A percentile compares a stretch with the other conserved stretches of the same genome.
Conservation (phyloP, 2,329 filamentous ascomycete genomes). For the Akanthomyces dipterigenus region DNA sequence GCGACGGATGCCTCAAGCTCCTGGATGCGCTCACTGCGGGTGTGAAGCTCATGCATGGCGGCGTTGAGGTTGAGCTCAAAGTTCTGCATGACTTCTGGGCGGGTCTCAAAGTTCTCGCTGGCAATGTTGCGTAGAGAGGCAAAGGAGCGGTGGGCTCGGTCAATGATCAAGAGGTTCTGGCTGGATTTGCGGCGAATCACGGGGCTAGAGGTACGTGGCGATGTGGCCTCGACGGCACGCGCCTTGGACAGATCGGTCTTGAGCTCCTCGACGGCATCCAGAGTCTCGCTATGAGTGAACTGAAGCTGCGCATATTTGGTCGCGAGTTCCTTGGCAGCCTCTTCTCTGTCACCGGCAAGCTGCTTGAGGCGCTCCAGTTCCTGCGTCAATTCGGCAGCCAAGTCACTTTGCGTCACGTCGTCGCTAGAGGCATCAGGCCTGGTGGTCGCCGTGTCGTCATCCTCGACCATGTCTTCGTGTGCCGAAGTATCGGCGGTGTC, state of each 20-base stretch:
- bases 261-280: constrained; percentile 84
- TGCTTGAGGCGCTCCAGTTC: constrained; percentile 67
- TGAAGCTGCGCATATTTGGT: constrained; percentile 80
- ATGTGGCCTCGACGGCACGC: constrained; percentile 52
- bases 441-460: constrained; percentile 37
- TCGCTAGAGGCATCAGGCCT: constrained; percentile 35
- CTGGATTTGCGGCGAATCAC: constrained; percentile 90
- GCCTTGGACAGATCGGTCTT: constrained; percentile 79
- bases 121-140: constrained; percentile 85
- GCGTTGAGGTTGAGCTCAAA: constrained; percentile 89
- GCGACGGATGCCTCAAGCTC: constrained; percentile 80
- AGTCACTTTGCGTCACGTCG: constrained; percentile 29
- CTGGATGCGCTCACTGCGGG: constrained; percentile 81
- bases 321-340: constrained; percentile 63
- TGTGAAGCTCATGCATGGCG: constrained; percentile 86
- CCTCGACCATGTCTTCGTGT: constrained; percentile 43
- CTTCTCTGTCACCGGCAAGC: constrained; percentile 70
- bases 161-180: constrained; percentile 78
- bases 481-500: constrained; percentile 53
- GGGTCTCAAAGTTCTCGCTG: constrained; percentile 72
- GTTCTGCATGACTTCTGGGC: constrained; percentile 80
- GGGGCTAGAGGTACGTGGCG: constrained; percentile 60
- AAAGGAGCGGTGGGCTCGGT: constrained; percentile 87
- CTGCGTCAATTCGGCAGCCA: constrained; percentile 37
- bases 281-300: constrained; percentile 69